A percentile compares a stretch with the other conserved stretches of the same genome.
Evolutionary conservation across 2,329 filamentous ascomycete species (phyloP).

Genomic region (Trichoderma sp.): DNA sequence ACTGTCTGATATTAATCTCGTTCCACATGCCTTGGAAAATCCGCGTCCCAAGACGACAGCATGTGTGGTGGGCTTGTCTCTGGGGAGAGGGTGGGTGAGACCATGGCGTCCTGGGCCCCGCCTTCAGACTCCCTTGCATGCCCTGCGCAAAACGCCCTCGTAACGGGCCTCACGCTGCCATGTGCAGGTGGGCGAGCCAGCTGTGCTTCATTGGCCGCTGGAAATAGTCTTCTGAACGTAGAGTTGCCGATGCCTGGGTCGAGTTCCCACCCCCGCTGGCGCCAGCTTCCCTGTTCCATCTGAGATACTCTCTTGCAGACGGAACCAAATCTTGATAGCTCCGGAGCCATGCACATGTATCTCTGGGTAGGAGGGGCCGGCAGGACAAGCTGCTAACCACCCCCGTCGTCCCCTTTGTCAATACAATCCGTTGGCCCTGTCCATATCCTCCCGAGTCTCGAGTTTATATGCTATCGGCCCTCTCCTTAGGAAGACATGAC

Average conservation of each 20-base stretch:
- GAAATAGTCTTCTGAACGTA: conserved; percentile 31
- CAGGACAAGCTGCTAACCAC: conserved; percentile 35
- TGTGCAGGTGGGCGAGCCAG: conserved; percentile 40
- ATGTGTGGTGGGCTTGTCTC: conserved; percentile 30
- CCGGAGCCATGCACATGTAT: conserved; percentile 25
- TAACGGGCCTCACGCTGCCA: conserved; percentile 42
- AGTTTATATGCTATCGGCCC: conserved; percentile 43
- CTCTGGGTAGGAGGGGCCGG: conserved; percentile 37
- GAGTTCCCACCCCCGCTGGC: conserved; percentile 31
- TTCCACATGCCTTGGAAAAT: conserved; percentile 33
- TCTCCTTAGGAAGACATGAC: conserved; percentile 38
- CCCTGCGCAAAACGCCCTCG: conserved; percentile 39
- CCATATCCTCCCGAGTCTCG: conserved; percentile 42
- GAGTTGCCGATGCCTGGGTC: conserved; percentile 33
- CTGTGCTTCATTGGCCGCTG: conserved; percentile 37
- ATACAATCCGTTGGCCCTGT: conserved; percentile 39
- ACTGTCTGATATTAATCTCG: conserved; percentile 48
- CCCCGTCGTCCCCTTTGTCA: conserved; percentile 41
- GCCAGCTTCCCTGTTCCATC: conserved; percentile 26
- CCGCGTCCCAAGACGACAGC: conserved; percentile 26
- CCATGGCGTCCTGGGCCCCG: conserved; percentile 36
- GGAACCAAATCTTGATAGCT: conserved; percentile 38
- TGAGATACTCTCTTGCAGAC: conserved; percentile 37
- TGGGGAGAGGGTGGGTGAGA: conserved; percentile 34
- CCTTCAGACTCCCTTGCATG: conserved; percentile 43